Base-by-base conservation (phyloP, 192 early-diverging fungal genomes). In the Jimgerdemannia lactiflua region DNA sequence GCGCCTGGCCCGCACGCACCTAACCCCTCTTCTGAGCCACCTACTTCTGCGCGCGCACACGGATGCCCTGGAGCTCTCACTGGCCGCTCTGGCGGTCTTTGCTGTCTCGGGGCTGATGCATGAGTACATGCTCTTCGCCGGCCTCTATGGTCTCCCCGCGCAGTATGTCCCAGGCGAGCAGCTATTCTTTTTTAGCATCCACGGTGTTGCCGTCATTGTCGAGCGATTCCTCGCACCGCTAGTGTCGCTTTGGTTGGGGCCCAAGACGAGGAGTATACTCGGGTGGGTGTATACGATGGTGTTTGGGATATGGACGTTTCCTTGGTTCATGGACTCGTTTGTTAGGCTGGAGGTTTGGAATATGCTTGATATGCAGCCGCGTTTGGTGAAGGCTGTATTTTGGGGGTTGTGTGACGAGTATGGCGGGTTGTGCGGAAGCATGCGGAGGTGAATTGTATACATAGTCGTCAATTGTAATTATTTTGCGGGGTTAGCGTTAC, bases 21-120 rank as follows among this genome's bases (percentile, higher is more conserved):
- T 72, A 19, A 54, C 41, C n/a, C 70, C 69, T 11, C 65, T 67
- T 11, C 49, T 63, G 9, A 44, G 42, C 4, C 65, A 77, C 19
- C 20, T 71, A 14, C 8, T 4, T 0, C 1, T 2, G 18, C 67
- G 18, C 7, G 9, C 19, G 9, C 67, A 39, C 6, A 68, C 19
- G 9, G 40, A 17, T 3, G n/a, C 20, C 0, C 66, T 73, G 39
- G 4, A 64, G 17, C 67, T 42, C 9, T 17, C 63, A 14, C n/a
- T 43, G 0, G 71, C 71, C 14, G 14, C 19, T 4, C n/a, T 77
- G 29, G n/a, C 76, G 4, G 76, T 77, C 1, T 77, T 77, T 73
- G 71, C 43, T 11, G 43, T 71, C 7, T 73, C 71, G 2, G 71
- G 71, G 49, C 49, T 72, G 3, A 77, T 77, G 76, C 76, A 77